Base-by-base conservation (phyloP, 805 yeast species). In the Pichia insulana region DNA sequence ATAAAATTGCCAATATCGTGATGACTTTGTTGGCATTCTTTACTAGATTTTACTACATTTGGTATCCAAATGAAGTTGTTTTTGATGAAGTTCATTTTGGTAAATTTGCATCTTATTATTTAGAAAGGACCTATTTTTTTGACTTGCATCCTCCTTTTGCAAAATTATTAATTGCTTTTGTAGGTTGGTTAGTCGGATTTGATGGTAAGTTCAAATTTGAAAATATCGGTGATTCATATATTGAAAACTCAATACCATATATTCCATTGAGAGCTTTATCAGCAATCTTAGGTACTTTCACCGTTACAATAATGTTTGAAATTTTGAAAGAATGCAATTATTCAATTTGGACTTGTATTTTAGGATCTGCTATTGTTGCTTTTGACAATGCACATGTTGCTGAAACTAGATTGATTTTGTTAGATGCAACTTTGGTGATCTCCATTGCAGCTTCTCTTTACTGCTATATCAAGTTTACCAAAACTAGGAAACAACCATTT, bases 101-200 rank as follows among this genome's bases (percentile, higher is more conserved):
- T 30, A 83, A 83, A 55, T 83, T 83, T 60, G 90, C 90, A 7
- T 76, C 87, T 2, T 82, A 83, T 63, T 90, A 90, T 62, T 65
- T 90, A 46, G 84, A 90, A 62, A 73, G 96, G 48, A 83, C 96
- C 0, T 92, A 85, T 62, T 92, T 87, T 62, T 92, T 92, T 57
- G 99, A 92, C 64, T 78, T 92, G 40, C 99, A 92, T 65, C 99
- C 99, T 9, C 99, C 99, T 18, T 86, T 92, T 63, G 98, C 96
- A 42, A 92, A 92, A 62, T 70, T 92, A 60, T 70, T 89, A 51
- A 86, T 90, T 63, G 97, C 97, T 0, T 72, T 80, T 45, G 86
- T 82, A 32, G 99, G 98, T 34, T 87, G 81, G 71, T 54, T 92
- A 19, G 78, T 82, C 40, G 96, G 97, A 3, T 92, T 86, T 61